These are phyloP conservation scores for Orychophragmus violaceus DNA, from an alignment of 345 rosid species.

Conservation along the genomic window DNA sequence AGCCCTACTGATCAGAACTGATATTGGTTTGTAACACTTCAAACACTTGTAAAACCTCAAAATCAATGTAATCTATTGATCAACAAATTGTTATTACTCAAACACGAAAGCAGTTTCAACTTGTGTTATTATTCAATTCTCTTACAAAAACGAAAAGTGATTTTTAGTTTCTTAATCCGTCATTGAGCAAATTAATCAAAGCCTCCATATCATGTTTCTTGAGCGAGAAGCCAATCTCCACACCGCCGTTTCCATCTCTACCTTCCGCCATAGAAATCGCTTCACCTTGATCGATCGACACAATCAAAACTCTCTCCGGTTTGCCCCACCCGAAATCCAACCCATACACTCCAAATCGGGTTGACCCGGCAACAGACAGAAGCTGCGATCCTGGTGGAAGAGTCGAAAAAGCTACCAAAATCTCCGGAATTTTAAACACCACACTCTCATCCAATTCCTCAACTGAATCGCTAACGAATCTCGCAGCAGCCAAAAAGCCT, in stretches of 20 bases:
- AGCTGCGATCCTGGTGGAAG: background rate
- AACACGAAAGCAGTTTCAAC: too few species aligned
- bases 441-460: background rate
- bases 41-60: too few species aligned
- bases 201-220: constrained; percentile 22
- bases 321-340: constrained; percentile 26
- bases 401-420: accelerated
- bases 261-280: constrained; percentile 18
- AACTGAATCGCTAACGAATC: background rate
- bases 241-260: constrained; percentile 22
- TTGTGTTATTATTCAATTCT: background rate
- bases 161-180: background rate
- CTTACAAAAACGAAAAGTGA: background rate
- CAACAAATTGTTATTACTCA: too few species aligned
- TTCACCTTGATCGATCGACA: constrained; percentile 4
- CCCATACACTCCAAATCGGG: constrained; percentile 23
- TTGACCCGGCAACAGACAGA: constrained; percentile 16
- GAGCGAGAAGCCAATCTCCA: constrained; percentile 29
- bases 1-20: too few species aligned
- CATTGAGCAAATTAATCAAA: background rate
- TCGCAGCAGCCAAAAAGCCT: background rate
- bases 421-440: background rate
- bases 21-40: too few species aligned
- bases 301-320: constrained; percentile 10
- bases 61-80: too few species aligned